A percentile compares a stretch with the other conserved stretches of the same genome.
Conservation (phyloP, 768 basidiomycete genomes). For the Calocybe cyanea region DNA sequence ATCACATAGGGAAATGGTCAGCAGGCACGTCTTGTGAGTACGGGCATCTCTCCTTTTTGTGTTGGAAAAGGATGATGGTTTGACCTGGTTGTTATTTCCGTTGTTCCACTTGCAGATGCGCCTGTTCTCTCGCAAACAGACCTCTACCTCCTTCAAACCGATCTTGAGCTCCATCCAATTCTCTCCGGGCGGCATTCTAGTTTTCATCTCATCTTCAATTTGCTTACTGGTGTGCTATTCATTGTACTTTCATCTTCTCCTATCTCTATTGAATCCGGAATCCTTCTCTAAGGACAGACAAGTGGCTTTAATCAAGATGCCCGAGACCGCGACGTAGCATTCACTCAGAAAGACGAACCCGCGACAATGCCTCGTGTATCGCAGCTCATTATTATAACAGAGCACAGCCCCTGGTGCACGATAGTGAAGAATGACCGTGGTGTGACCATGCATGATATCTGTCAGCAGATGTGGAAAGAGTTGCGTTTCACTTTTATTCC, state of each 20-base stretch:
- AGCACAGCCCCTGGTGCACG: conserved; percentile 74
- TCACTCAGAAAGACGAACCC: conserved; percentile 54
- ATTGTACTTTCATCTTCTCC: not conserved
- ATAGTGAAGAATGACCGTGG: conserved; percentile 67
- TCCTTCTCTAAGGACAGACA: conserved; percentile 48
- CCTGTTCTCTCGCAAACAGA: conserved; percentile 79
- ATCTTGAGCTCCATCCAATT: conserved; percentile 73
- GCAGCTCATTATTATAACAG: conserved; percentile 55
- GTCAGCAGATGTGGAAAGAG: conserved; percentile 72
- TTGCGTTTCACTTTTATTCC: conserved; percentile 32
- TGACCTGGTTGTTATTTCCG: no score
- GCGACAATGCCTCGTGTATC: conserved; percentile 66
- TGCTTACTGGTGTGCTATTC: conserved; percentile 52
- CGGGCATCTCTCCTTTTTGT: not conserved
- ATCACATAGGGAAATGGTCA: conserved; percentile 37
- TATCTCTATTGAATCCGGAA: not conserved
- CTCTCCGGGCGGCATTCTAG: conserved; percentile 42
- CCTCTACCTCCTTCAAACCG: conserved; percentile 69
- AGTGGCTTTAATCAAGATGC: conserved; percentile 59
- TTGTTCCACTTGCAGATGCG: conserved; percentile 68
- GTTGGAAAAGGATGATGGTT: not conserved
- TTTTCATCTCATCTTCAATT: conserved; percentile 71
- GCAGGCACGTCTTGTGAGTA: conserved; percentile 40
- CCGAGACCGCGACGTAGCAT: conserved; percentile 56
- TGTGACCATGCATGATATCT: conserved; percentile 77